Percentiles rank a stretch among this genome's conserved stretches.
Conservation (phyloP, 352 stramenopile genomes). For the Globisporangium lucens region DNA sequence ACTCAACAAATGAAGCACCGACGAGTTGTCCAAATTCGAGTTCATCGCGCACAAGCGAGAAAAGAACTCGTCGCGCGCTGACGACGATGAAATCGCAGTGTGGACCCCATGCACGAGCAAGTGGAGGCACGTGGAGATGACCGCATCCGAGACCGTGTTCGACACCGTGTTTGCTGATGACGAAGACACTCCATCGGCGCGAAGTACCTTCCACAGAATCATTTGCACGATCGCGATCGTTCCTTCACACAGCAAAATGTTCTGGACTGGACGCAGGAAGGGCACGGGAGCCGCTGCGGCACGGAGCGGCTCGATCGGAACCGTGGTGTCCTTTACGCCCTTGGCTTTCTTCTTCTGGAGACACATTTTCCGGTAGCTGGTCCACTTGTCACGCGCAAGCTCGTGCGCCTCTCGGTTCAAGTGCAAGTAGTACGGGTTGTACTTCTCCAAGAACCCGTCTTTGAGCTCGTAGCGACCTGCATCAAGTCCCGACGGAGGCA, state of each 20-base stretch:
- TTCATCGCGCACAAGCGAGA: constrained; percentile 36
- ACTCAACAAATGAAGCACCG: constrained; percentile 52
- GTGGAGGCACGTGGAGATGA: constrained; percentile 81
- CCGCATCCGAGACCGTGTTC: constrained; percentile 67
- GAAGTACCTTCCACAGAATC: constrained; percentile 60
- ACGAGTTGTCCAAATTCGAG: constrained; percentile 31
- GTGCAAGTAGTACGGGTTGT: constrained; percentile 87
- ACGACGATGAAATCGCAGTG: constrained; percentile 29
- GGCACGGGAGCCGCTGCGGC: constrained; percentile 31
- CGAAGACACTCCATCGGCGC: constrained; percentile 27
- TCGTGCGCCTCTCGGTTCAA: constrained; percentile 84
- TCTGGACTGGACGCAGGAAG: constrained; percentile 55
- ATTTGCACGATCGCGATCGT: constrained; percentile 62
- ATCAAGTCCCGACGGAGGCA: constrained; percentile 70
- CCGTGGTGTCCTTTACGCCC: constrained; percentile 16
- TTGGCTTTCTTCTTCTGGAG: constrained; percentile 28
- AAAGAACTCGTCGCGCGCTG: constrained; percentile 45
- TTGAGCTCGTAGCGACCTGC: constrained; percentile 81
- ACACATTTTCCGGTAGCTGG: constrained; percentile 56
- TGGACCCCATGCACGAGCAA: constrained; percentile 79
- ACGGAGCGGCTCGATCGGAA: constrained; percentile 43
- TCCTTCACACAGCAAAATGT: constrained; percentile 63
- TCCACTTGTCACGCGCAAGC: constrained; percentile 78
- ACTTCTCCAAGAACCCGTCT: constrained; percentile 61
- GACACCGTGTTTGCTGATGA: constrained; percentile 11